phyloP scores from a whole-genome alignment of 2,329 filamentous ascomycete genomes.

The Didymella exigua region DNA sequence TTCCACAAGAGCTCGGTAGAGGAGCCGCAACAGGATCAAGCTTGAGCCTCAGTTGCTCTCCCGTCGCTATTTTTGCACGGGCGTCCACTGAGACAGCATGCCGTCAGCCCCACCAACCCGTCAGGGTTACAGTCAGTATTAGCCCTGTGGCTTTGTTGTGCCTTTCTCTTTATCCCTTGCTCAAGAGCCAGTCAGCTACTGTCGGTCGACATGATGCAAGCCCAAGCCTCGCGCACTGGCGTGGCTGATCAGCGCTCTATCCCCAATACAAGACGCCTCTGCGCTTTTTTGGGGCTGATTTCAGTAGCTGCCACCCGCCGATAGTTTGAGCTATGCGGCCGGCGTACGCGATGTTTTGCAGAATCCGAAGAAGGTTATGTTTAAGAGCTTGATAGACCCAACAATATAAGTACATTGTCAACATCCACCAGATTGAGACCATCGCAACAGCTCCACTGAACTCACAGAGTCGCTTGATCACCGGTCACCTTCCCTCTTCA shows the following conservation, averaged over 20 bases:
- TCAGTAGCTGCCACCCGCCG: conserved; percentile 7
- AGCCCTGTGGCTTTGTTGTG: conserved; percentile 4
- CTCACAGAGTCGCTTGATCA: conserved; percentile 11
- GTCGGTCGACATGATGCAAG: conserved; percentile 15
- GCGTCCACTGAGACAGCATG: conserved; percentile 3
- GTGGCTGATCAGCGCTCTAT: conserved; percentile 14
- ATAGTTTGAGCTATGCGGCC: conserved; percentile 11
- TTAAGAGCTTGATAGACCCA: neutral
- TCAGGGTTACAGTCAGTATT: neutral
- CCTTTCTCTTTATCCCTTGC: conserved; percentile 15
- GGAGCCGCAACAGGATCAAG: conserved; percentile 18
- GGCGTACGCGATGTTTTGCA: conserved; percentile 16
- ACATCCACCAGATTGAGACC: conserved; percentile 12
- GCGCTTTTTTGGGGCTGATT: conserved; percentile 3
- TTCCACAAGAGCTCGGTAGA: conserved; percentile 1
- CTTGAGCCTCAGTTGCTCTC: conserved; percentile 26
- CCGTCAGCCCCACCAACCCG: conserved; percentile 1
- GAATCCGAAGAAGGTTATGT: conserved; percentile 2
- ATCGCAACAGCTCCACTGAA: conserved; percentile 17
- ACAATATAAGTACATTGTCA: conserved; percentile 23
- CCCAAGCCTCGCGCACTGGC: conserved; percentile 24
- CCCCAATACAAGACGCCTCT: conserved; percentile 12
- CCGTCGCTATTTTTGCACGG: conserved; percentile 23
- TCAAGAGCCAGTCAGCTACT: conserved; percentile 11
- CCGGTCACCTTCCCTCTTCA: conserved; percentile 7